phyloP scores from a whole-genome alignment of 1,139 yeast genomes.

The Debaryomyces nepalensis region DNA sequence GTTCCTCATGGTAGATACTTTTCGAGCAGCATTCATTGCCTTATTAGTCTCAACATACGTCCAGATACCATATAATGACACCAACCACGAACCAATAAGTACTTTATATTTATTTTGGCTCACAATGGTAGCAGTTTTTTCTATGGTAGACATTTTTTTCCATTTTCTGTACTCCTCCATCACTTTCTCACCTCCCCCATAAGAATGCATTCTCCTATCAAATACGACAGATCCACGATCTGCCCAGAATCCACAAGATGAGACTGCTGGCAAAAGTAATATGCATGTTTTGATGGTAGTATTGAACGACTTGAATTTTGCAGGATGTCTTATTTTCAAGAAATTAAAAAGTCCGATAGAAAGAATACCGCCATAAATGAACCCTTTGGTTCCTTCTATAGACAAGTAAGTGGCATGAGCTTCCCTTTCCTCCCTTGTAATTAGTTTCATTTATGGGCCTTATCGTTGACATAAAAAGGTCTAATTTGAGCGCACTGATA shows the following conservation, averaged over 20 bases:
- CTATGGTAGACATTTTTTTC: constrained; percentile 48
- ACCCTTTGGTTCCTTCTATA: constrained; percentile 46
- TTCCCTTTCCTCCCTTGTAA: constrained; percentile 44
- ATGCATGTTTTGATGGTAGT: constrained; percentile 47
- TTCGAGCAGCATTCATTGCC: constrained; percentile 69
- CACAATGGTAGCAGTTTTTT: constrained; percentile 51
- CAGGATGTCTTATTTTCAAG: constrained; percentile 41
- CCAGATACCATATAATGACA: constrained; percentile 85
- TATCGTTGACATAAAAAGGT: not conserved
- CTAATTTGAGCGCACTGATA: constrained; percentile 2
- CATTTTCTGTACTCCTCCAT: constrained; percentile 57
- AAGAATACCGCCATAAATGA: constrained; percentile 40
- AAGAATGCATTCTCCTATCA: constrained; percentile 44
- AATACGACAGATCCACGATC: constrained; percentile 56
- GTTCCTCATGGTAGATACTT: constrained; percentile 92
- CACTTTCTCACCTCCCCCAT: constrained; percentile 37
- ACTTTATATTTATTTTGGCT: constrained; percentile 72
- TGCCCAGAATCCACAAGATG: constrained; percentile 47
- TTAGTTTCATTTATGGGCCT: constrained; percentile 39
- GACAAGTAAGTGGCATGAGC: constrained; percentile 46
- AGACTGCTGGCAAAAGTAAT: constrained; percentile 47
- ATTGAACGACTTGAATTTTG: constrained; percentile 39
- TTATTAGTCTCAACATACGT: constrained; percentile 74
- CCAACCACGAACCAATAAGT: constrained; percentile 84
- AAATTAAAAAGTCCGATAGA: constrained; percentile 41